phyloP scores from a whole-genome alignment of 2,329 filamentous ascomycete genomes.

The Blastomyces silverae region DNA sequence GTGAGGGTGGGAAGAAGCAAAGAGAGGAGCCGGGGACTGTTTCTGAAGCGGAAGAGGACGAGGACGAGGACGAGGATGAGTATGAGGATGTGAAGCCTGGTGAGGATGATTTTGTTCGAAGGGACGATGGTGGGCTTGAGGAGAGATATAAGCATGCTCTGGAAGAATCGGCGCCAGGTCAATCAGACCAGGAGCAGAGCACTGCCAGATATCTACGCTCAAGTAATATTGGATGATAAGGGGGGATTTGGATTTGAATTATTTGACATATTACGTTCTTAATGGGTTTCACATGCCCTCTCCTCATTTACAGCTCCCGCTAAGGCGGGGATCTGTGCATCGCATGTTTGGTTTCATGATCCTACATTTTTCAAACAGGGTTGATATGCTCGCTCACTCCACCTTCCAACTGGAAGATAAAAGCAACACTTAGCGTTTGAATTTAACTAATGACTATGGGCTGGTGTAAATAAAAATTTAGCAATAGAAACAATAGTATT shows the following conservation, averaged over 20 bases:
- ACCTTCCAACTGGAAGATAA: background rate
- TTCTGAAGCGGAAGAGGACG: conserved; percentile 48
- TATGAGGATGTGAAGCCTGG: conserved; percentile 49
- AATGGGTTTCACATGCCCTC: background rate
- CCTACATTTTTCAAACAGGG: background rate
- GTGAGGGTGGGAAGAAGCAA: conserved; percentile 26
- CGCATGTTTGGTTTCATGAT: background rate
- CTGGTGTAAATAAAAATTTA: background rate
- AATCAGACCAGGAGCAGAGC: conserved; percentile 45
- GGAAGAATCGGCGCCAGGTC: conserved; percentile 45
- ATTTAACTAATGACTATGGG: background rate
- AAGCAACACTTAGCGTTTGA: background rate
- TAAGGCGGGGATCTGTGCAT: background rate
- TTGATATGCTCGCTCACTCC: background rate
- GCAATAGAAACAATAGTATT: background rate
- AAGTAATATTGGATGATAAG: conserved; percentile 30
- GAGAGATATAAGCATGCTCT: conserved; percentile 71
- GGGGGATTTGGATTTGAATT: background rate
- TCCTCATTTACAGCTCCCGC: background rate
- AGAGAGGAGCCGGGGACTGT: conserved; percentile 39
- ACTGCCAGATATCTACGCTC: conserved; percentile 46
- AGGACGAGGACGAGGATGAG: conserved; percentile 45
- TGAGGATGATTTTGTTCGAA: conserved; percentile 41
- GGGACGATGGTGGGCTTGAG: conserved; percentile 60
- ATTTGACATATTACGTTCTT: background rate